phyloP scores from a whole-genome alignment of 2,329 filamentous ascomycete species.

The Claviceps monticola region DNA sequence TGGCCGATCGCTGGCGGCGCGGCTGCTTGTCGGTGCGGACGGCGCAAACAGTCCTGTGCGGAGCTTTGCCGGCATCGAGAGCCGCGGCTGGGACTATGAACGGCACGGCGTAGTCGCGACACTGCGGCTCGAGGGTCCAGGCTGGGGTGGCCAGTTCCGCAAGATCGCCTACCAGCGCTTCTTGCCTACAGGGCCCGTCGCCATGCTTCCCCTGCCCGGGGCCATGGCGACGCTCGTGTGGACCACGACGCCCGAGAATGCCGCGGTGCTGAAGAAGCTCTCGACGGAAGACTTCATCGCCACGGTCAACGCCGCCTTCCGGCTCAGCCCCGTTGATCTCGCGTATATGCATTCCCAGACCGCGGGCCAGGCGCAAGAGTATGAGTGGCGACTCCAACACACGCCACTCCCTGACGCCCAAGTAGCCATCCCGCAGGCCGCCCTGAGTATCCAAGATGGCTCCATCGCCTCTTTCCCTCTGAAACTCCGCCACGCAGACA shows the following conservation, averaged over 20 bases:
- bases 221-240: constrained; percentile 79
- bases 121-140: constrained; percentile 52
- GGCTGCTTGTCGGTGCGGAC: constrained; percentile 83
- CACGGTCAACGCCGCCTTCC: constrained; percentile 89
- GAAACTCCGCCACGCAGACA: constrained; percentile 83
- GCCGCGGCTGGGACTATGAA: constrained; percentile 84
- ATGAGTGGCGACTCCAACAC: constrained; percentile 70
- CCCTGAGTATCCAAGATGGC: constrained; percentile 59
- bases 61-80: constrained; percentile 73
- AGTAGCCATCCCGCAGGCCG: constrained; percentile 47
- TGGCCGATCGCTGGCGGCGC: constrained; percentile 56
- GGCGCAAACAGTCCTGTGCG: constrained; percentile 91
- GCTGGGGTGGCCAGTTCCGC: constrained; percentile 36
- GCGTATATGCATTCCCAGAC: constrained; percentile 61
- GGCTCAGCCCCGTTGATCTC: constrained; percentile 65
- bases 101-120: constrained; percentile 87
- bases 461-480: constrained; percentile 84
- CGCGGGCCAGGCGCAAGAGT: constrained; percentile 53
- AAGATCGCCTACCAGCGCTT: constrained; percentile 92
- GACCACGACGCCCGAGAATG: constrained; percentile 77
- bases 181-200: constrained; percentile 80
- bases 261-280: constrained; percentile 65
- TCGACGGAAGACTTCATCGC: constrained; percentile 60
- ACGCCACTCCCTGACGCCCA: constrained; percentile 37
- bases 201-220: constrained; percentile 78